Percentiles rank a stretch among this genome's conserved stretches.
Evolutionary conservation across 2,329 filamentous ascomycete genomes (phyloP).

Genomic region (Orbilia blumenaviensis): DNA sequence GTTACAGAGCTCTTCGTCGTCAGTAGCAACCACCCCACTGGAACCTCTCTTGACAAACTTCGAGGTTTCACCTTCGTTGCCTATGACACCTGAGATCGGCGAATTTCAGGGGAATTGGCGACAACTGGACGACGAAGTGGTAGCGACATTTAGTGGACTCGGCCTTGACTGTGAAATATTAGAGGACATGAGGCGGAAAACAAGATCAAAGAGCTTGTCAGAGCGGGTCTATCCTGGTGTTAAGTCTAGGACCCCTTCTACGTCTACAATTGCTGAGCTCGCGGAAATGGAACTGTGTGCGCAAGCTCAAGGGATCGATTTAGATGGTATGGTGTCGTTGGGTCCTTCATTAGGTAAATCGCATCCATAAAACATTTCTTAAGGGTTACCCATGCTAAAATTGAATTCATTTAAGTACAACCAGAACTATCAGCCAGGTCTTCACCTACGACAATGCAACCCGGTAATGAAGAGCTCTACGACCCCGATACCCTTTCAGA

Average conservation of each 20-base stretch:
- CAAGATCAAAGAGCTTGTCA: constrained; percentile 46
- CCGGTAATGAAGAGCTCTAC: constrained; percentile 55
- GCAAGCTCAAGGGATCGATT: neutral
- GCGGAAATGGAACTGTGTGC: constrained; percentile 18
- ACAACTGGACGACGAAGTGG: constrained; percentile 47
- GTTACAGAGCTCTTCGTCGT: constrained; percentile 44
- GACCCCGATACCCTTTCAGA: constrained; percentile 58
- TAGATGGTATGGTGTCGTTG: neutral
- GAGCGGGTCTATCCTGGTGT: constrained; percentile 32
- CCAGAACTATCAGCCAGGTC: neutral
- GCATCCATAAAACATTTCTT: neutral
- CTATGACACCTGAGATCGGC: constrained; percentile 52
- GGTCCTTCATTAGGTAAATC: constrained; percentile 15
- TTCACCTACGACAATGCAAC: constrained; percentile 1
- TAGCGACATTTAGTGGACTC: constrained; percentile 46
- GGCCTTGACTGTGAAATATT: constrained; percentile 53
- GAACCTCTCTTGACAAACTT: constrained; percentile 45
- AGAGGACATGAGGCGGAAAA: constrained; percentile 45
- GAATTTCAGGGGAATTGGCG: constrained; percentile 53
- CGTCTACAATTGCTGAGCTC: constrained; percentile 42
- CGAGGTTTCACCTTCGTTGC: constrained; percentile 41
- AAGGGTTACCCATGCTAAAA: neutral
- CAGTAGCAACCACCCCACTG: constrained; percentile 41
- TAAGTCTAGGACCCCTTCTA: constrained; percentile 18
- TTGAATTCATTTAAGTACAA: constrained; percentile 9